Evolutionary conservation across 2,329 filamentous ascomycete genomes (phyloP), one percentile per base, ranked within the genome.

Genomic region (Epichloe amarillans): DNA sequence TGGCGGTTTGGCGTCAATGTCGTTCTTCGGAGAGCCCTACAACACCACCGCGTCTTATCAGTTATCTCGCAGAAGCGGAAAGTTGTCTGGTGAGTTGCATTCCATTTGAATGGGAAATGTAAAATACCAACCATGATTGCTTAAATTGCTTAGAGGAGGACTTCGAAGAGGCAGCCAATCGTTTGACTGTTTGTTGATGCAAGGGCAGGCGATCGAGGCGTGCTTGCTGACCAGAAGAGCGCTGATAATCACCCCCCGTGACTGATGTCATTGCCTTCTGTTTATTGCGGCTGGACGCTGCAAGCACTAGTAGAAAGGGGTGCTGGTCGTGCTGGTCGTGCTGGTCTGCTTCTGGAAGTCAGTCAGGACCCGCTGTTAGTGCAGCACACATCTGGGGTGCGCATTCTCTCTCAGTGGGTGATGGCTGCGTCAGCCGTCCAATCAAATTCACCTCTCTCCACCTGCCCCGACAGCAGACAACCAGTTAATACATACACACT

Each of bases 1-100:
- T 23, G 90, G 84, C 54, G 88, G 87, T 60, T 86, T 79, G 37
- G 79, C 77, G 53, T 79, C 79, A 37, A 94, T 66, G 64, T 90
- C 87, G 61, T 86, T 76, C 59, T 88, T 81, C 14, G 83, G 66
- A 12, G 57, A 52, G 47, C 57, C 47, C 53, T 60, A 44, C 17
- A 21, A 14, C 5, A 2, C 14, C 10, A 26, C 2, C 26, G 26
- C 26, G 26, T 30, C 4, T 48, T 2, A 26, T 42, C 8, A 48
- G 46, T 48, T 17, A 26, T 5, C 17, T 35, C 45, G 21, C 19
- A 42, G 17, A 23, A 26, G 40, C 10, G 17, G 40, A 26, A 12
- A 42, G 8, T 30, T 19, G 19, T 12, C 5, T 5, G 40, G n/a
- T 3, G 6, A 23, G 5, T 21, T 14, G 19, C 40, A 3, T 19